Evolutionary conservation across 1,139 yeast species (phyloP).

Genomic region (Blastobotrys ciferrii): DNA sequence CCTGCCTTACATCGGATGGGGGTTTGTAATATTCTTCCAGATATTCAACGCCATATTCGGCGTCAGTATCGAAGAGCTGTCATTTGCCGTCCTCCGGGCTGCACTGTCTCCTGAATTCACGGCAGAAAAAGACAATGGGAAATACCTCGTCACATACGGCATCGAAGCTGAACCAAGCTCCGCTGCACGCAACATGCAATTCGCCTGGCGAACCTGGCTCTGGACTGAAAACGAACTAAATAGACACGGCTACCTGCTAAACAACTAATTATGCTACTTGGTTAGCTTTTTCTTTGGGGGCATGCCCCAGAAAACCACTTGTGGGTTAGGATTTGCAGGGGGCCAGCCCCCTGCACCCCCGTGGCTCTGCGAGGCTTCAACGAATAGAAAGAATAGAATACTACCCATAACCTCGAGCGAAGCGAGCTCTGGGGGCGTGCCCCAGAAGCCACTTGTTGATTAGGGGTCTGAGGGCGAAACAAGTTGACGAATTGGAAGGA

Average conservation of each 20-base stretch:
- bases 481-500: no score
- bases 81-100: constrained; percentile 62
- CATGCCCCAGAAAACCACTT: no score
- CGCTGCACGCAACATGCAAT: constrained; percentile 58
- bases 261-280: background rate
- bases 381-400: no score
- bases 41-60: constrained; percentile 68
- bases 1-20: constrained; percentile 68
- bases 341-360: no score
- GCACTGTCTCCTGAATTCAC: constrained; percentile 56
- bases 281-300: background rate
- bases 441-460: no score
- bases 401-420: no score
- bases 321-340: no score
- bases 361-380: no score
- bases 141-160: constrained; percentile 63
- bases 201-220: constrained; percentile 75
- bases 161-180: constrained; percentile 52
- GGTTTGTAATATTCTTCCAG: constrained; percentile 58
- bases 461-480: no score
- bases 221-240: constrained; percentile 69
- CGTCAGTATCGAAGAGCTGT: constrained; percentile 58
- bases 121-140: constrained; percentile 58
- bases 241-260: constrained; percentile 42
- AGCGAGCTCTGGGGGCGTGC: no score